These are phyloP conservation scores for Ophiostoma australiae DNA, from an alignment of 2,329 filamentous ascomycete species.

Conservation along the genomic window DNA sequence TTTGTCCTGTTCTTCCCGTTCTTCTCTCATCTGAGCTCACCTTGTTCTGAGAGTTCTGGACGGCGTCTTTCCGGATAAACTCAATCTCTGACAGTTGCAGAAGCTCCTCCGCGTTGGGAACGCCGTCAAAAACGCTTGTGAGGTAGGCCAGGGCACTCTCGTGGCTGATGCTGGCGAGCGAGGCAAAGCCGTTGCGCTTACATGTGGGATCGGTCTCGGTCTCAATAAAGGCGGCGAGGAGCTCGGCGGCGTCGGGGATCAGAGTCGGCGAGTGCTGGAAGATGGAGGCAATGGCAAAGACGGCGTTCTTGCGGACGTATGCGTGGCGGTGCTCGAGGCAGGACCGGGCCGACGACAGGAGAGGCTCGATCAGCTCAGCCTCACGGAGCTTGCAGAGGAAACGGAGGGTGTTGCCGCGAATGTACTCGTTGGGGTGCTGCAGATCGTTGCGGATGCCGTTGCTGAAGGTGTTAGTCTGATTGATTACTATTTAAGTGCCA, in stretches of 20 bases:
- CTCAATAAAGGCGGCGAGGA: slow-evolving; percentile 84
- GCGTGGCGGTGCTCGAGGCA: slow-evolving; percentile 95
- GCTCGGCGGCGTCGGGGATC: slow-evolving; percentile 91
- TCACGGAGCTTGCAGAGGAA: slow-evolving; percentile 96
- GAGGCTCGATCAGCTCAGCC: slow-evolving; percentile 89
- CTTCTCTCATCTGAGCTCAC: slow-evolving; percentile 37
- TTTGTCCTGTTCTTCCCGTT: not conserved
- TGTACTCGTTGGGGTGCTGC: slow-evolving; percentile 96
- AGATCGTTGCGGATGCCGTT: slow-evolving; percentile 98
- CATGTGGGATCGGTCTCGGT: slow-evolving; percentile 89
- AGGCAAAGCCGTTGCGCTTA: slow-evolving; percentile 96
- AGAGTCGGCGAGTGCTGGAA: slow-evolving; percentile 84
- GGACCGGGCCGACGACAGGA: slow-evolving; percentile 83
- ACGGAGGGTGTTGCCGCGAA: slow-evolving; percentile 93
- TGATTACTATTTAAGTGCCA: too few relatives aligned
- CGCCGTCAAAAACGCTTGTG: slow-evolving; percentile 82
- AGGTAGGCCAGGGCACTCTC: slow-evolving; percentile 87
- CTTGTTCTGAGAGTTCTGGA: slow-evolving; percentile 92
- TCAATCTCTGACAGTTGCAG: slow-evolving; percentile 90
- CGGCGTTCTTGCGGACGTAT: slow-evolving; percentile 97
- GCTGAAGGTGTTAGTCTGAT: slow-evolving; percentile 43
- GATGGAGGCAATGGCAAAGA: slow-evolving; percentile 90
- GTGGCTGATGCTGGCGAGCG: slow-evolving; percentile 84
- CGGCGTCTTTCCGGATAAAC: slow-evolving; percentile 96
- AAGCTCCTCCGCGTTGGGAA: slow-evolving; percentile 90